These are phyloP conservation scores for Glycine latifolia DNA, from an alignment of 306 rosid species.

Conservation along the genomic window DNA sequence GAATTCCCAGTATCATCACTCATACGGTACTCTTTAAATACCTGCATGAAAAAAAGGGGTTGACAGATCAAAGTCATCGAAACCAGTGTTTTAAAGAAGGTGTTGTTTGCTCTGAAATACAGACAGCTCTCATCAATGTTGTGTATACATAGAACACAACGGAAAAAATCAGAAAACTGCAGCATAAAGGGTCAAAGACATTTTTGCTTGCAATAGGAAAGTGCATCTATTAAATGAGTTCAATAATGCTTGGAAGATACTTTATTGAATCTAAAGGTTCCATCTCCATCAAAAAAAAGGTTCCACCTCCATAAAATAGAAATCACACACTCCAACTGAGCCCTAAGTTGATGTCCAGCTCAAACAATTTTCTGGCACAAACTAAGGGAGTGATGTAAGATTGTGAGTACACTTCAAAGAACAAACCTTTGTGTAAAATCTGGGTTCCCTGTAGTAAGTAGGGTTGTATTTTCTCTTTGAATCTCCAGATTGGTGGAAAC, in stretches of 20 bases:
- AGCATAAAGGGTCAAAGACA: not conserved
- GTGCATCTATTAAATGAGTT: constrained; percentile 14
- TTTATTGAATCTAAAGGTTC: constrained; percentile 21
- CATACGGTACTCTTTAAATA: constrained; percentile 71
- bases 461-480: constrained; percentile 91
- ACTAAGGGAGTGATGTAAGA: not conserved
- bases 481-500: constrained; percentile 98
- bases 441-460: constrained; percentile 95
- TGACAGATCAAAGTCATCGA: constrained; percentile 10
- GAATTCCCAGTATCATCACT: constrained; percentile 69
- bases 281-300: constrained; percentile 22
- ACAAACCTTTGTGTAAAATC: constrained; percentile 90
- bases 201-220: constrained; percentile 15
- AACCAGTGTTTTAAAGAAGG: not conserved
- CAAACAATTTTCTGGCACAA: constrained; percentile 2
- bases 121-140: too few species aligned
- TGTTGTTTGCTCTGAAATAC: too few species aligned
- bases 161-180: too few species aligned
- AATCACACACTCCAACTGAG: not conserved
- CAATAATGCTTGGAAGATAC: constrained; percentile 8
- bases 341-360: constrained; percentile 19
- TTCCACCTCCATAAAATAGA: constrained; percentile 22
- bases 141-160: too few species aligned
- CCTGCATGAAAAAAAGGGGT: constrained; percentile 50
- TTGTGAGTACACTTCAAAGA: constrained; percentile 9